A percentile compares a stretch with the other conserved stretches of the same genome.
These are phyloP conservation scores for Rhizomucor miehei DNA, from an alignment of 371 early-diverging fungal genomes.

Conservation along the genomic window DNA sequence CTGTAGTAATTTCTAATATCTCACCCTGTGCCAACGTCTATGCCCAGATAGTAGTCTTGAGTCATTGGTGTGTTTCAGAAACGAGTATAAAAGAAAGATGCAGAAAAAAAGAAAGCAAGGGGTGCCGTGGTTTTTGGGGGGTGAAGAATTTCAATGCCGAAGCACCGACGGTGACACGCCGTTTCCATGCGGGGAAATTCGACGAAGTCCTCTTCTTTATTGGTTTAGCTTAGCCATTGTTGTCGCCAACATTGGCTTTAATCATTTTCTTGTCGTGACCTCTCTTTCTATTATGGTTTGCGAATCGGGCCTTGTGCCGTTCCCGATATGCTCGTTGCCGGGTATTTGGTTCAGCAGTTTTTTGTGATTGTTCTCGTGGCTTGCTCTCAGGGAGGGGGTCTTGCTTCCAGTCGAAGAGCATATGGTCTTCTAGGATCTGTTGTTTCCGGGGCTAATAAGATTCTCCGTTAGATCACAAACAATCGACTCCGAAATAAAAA, in stretches of 20 bases:
- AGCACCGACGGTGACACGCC: too few species aligned
- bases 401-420: slow-evolving; percentile 33
- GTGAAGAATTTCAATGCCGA: too few species aligned
- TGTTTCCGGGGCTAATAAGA: slow-evolving; percentile 62
- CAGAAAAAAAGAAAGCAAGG: not conserved
- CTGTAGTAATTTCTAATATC: not conserved
- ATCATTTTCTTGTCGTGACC: slow-evolving; percentile 63
- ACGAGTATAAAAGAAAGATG: not conserved
- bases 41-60: slow-evolving; percentile 52
- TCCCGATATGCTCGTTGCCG: slow-evolving; percentile 48
- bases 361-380: slow-evolving; percentile 12
- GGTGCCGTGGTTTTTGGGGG: not conserved
- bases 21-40: slow-evolving; percentile 73
- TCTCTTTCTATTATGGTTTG: slow-evolving; percentile 66
- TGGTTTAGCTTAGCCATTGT: not conserved
- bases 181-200: not conserved
- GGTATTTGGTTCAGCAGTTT: slow-evolving; percentile 16
- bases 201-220: not conserved
- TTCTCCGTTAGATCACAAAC: not conserved
- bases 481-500: not conserved
- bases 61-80: slow-evolving; percentile 5
- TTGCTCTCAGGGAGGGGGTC: slow-evolving; percentile 5
- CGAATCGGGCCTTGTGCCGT: slow-evolving; percentile 63
- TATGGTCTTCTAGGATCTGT: slow-evolving; percentile 60
- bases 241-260: slow-evolving; percentile 18